Evolutionary conservation across 2,329 filamentous ascomycete species (phyloP), one percentile per base, ranked within the genome.

Genomic region (Colletotrichum destructivum): DNA sequence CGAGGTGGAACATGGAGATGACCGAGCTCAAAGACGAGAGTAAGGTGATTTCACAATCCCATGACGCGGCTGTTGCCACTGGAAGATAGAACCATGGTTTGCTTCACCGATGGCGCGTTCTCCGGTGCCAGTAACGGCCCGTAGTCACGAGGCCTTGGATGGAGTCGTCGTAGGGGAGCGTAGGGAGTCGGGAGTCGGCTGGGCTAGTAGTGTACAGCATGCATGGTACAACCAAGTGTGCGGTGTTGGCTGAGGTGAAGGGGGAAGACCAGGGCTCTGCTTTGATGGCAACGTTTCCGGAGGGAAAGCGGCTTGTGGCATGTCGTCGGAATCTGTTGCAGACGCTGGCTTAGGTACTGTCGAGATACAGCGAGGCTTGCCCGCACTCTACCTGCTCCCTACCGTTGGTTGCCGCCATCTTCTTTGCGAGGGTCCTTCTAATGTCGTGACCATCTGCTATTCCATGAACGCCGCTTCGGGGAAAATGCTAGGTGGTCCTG

Each of bases 91-190:
- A 56, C 21, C 35, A n/a, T 31, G 15, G 31, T 31, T 61, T 26
- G 21, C 16, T 40, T 31, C 16, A 47, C 18, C 16, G 18, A 44
- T 44, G n/a, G 21, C 40, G 55, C 42, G 35, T 57, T 23, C 7
- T 31, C 31, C 31, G 31, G 6, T 31, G 7, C 31, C 31, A 31
- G 31, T 31, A 18, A 42, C 23, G 55, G 21, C 23, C 23, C 68
- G 69, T 35, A 54, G 59, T 63, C 69, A 68, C 59, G 64, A 71
- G 69, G 44, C 26, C 64, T 15, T 52, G n/a, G 18, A 60, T 59
- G 64, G 64, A 68, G 64, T 68, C 52, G 40, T 46, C 64, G 38
- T 63, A 47, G 64, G 59, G 69, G 51, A 47, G 35, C 55, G 21
- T 55, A 57, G 26, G 26, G 31, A 31, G 7, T 31, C 31, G 31